Conservation (phyloP, 495 filamentous ascomycete species). For the Durotheca rogersii region DNA sequence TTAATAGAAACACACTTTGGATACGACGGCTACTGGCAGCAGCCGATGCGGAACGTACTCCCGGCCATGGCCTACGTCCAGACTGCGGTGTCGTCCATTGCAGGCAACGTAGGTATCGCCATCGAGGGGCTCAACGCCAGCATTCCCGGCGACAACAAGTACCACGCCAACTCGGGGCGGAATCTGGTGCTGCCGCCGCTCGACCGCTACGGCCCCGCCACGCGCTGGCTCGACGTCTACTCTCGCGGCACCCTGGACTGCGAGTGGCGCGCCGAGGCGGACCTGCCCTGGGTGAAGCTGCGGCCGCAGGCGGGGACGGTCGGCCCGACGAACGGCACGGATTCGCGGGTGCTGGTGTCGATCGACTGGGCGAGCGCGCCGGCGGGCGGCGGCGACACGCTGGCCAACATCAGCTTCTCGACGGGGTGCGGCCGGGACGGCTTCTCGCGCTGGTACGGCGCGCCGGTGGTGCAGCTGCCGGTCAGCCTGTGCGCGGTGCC, state of each 20-base stretch:
- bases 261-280: slow-evolving; percentile 55
- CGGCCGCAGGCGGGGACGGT: slow-evolving; percentile 57
- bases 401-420: slow-evolving; percentile 57
- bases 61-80: slow-evolving; percentile 62
- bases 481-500: slow-evolving; percentile 56
- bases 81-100: slow-evolving; percentile 54
- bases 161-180: slow-evolving; percentile 57
- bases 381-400: slow-evolving; percentile 45
- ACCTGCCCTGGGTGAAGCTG: slow-evolving; percentile 58
- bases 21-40: slow-evolving; percentile 62
- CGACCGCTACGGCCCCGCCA: slow-evolving; percentile 61
- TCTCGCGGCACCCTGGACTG: slow-evolving; percentile 59
- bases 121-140: slow-evolving; percentile 65
- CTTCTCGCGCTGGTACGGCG: slow-evolving; percentile 39
- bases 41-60: slow-evolving; percentile 68
- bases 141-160: slow-evolving; percentile 66
- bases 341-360: slow-evolving; percentile 59
- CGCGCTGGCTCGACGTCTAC: slow-evolving; percentile 69
- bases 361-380: slow-evolving; percentile 63
- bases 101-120: slow-evolving; percentile 64
- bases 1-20: slow-evolving; percentile 56
- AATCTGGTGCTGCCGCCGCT: slow-evolving; percentile 59
- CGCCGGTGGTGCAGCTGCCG: slow-evolving; percentile 59
- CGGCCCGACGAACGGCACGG: slow-evolving; percentile 46
- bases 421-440: slow-evolving; percentile 57